Evolutionary conservation across 148 eudicot species (phyloP).

Genomic region (Spergularia marina): DNA sequence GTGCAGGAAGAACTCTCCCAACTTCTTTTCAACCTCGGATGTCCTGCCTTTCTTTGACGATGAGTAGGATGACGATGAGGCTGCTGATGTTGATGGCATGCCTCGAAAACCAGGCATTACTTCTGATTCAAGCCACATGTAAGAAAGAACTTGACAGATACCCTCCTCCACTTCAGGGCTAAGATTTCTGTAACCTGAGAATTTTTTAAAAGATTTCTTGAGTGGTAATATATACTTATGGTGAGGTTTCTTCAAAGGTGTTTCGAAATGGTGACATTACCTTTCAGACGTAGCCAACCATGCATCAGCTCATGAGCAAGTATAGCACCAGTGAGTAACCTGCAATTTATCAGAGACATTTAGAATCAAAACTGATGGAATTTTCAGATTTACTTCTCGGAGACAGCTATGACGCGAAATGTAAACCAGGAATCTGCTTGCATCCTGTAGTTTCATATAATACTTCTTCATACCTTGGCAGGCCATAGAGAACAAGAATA

Average conservation of each 20-base stretch:
- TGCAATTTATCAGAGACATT: conserved; percentile 28
- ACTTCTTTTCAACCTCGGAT: conserved; percentile 67
- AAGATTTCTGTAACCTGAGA: conserved; percentile 75
- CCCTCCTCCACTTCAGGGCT: conserved; percentile 90
- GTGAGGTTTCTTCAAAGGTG: background rate
- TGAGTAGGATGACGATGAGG: conserved; percentile 48
- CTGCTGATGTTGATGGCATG: conserved; percentile 60
- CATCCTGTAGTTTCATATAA: background rate
- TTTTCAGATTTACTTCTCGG: background rate
- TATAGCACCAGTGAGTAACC: conserved; percentile 94
- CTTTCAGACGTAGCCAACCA: conserved; percentile 96
- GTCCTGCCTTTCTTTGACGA: conserved; percentile 82
- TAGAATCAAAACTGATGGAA: background rate
- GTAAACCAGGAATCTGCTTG: background rate
- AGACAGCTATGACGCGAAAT: background rate
- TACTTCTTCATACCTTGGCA: conserved; percentile 63
- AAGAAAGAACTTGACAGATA: conserved; percentile 87
- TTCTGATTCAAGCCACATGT: conserved; percentile 99
- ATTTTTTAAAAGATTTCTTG: background rate
- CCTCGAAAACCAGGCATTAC: conserved; percentile 56
- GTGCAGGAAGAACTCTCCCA: conserved; percentile 84
- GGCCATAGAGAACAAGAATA: conserved; percentile 91
- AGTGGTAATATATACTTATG: background rate
- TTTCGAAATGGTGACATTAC: conserved; percentile 27
- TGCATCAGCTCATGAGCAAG: conserved; percentile 98